Base-by-base conservation (phyloP, 371 early-diverging fungal genomes). In the Capniomyces stellatus region DNA sequence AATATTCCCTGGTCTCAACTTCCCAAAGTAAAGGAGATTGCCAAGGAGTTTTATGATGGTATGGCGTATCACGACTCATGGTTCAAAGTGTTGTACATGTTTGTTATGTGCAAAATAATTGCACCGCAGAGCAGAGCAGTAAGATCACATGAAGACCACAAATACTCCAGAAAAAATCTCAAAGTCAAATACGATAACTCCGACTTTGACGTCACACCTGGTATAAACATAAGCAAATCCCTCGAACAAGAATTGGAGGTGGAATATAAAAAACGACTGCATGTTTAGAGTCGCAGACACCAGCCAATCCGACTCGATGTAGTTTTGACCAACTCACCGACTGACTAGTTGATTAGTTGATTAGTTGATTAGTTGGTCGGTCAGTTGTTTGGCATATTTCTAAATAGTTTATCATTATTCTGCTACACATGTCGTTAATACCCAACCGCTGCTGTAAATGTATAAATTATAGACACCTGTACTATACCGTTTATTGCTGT, bases 1-100 rank as follows among this genome's bases (percentile, higher is more conserved):
- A 75, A 75, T 58, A 75, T 82, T 52, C 89, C 98, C n/a, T 91
- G 96, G 89, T 79, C 88, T 28, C 77, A 78, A 46, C 75, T 97
- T 13, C 96, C 94, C 21, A 64, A 72, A 42, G 67, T 95, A 54
- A 79, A 82, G 39, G 61, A 74, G 18, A 70, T 85, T 39, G 98
- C 96, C 0, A 75, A 80, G 44, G 94, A 94, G 62, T 94, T 81
- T 68, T 97, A 97, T 72, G 81, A 93, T 60, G 73, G 70, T 42
- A 64, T 94, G 41, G 72, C 79, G 2, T 85, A 80, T 68, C 89
- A 89, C 68, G 83, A 83, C 28, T 91, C 91, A 23, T 96, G 97
- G 97, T 56, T 77, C 30, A 72, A 72, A 56, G 89, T 90, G 43
- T 81, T 84, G 42, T 82, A 76, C 67, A 75, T 78, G 63, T 92